phyloP scores from a whole-genome alignment of 208 protist genomes.

The Leishmania guyanensis region DNA sequence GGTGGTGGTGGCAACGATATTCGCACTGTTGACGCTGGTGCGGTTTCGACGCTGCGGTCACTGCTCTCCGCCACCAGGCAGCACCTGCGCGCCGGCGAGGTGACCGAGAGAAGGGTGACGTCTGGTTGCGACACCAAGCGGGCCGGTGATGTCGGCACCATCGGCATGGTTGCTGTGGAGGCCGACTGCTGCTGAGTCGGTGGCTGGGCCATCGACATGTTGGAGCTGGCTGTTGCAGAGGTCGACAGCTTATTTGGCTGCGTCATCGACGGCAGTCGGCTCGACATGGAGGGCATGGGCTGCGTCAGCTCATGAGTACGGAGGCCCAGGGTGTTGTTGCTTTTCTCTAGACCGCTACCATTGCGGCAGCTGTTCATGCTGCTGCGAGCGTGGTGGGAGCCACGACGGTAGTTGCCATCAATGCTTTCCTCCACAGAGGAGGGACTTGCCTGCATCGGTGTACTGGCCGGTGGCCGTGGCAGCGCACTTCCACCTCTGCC shows the following conservation, averaged over 20 bases:
- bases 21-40: background rate
- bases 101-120: constrained; percentile 8
- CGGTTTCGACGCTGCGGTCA: background rate
- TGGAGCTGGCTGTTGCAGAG: constrained; percentile 1
- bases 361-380: background rate
- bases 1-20: constrained; percentile 1
- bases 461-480: background rate
- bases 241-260: constrained; percentile 20
- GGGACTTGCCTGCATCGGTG: background rate
- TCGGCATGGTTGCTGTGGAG: constrained; percentile 8
- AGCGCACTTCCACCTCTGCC: background rate
- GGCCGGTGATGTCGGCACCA: constrained; percentile 21
- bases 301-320: background rate
- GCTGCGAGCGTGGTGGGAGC: background rate
- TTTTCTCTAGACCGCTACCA: background rate
- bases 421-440: background rate
- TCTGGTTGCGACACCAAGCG: constrained; percentile 24
- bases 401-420: background rate
- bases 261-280: constrained; percentile 20
- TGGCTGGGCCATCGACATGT: background rate
- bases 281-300: constrained; percentile 1
- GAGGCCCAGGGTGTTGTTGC: background rate
- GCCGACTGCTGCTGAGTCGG: background rate
- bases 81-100: constrained; percentile 24
- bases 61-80: constrained; percentile 19